These are phyloP conservation scores for Pichia sp. DNA, from an alignment of 1,139 yeast species.

Conservation along the genomic window DNA sequence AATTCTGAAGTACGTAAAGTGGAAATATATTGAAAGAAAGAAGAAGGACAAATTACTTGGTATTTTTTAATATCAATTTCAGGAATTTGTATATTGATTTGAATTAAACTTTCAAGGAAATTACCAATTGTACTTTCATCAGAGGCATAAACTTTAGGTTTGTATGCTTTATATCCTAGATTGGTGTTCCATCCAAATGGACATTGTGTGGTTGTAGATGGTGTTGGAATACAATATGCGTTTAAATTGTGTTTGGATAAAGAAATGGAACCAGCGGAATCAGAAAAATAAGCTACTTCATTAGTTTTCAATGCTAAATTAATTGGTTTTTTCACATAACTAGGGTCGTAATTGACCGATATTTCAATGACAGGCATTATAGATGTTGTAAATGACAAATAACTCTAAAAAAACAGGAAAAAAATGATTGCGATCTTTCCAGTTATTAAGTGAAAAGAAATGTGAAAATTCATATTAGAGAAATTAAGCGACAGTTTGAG, in stretches of 20 bases:
- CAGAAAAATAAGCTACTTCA: slow-evolving; percentile 13
- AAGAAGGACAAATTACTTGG: slow-evolving; percentile 12
- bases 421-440: too few species aligned
- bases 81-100: neutral
- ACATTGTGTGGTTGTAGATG: neutral
- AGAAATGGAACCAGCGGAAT: slow-evolving; percentile 1
- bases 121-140: slow-evolving; percentile 9
- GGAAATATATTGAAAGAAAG: slow-evolving; percentile 16
- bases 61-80: neutral
- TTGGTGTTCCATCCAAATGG: slow-evolving; percentile 13
- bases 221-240: neutral
- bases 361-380: too few species aligned
- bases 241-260: slow-evolving; percentile 3
- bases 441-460: too few species aligned
- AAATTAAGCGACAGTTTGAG: too few species aligned
- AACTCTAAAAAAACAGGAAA: too few species aligned
- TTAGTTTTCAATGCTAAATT: too few species aligned
- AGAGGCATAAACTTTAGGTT: slow-evolving; percentile 8
- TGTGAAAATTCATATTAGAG: too few species aligned
- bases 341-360: too few species aligned
- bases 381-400: too few species aligned
- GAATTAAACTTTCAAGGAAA: slow-evolving; percentile 3
- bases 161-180: slow-evolving; percentile 10
- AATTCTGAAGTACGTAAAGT: slow-evolving; percentile 8
- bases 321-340: too few species aligned